These are phyloP conservation scores for Candida tetrigidarum DNA, from an alignment of 1,139 yeast genomes.

Conservation along the genomic window DNA sequence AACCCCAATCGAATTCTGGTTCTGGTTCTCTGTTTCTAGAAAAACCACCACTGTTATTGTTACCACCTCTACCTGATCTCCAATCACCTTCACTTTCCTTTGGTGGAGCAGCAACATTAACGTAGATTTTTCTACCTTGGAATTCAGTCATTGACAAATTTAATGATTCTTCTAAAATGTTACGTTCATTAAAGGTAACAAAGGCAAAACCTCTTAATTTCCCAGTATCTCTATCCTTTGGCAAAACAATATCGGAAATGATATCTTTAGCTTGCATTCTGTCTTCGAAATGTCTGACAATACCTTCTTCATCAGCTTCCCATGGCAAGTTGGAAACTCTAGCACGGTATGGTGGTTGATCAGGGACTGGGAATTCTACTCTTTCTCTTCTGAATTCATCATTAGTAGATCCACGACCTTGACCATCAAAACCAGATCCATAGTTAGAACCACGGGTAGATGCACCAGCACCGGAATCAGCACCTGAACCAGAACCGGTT, in stretches of 20 bases:
- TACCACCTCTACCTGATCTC: slow-evolving; percentile 48
- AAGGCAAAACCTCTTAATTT: slow-evolving; percentile 87
- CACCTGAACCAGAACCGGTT: background rate
- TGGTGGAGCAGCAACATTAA: slow-evolving; percentile 90
- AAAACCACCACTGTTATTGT: slow-evolving; percentile 13
- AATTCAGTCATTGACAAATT: slow-evolving; percentile 64
- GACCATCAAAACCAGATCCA: slow-evolving; percentile 13
- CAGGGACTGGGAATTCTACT: slow-evolving; percentile 85
- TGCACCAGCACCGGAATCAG: slow-evolving; percentile 11
- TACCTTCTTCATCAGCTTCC: slow-evolving; percentile 71
- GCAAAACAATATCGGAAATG: slow-evolving; percentile 65
- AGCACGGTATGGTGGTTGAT: slow-evolving; percentile 89
- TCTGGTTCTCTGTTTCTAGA: slow-evolving; percentile 39
- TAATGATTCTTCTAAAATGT: slow-evolving; percentile 71
- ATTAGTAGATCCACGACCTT: slow-evolving; percentile 9
- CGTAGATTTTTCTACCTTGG: slow-evolving; percentile 77
- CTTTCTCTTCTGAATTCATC: slow-evolving; percentile 40
- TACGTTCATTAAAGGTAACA: slow-evolving; percentile 73
- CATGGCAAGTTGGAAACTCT: slow-evolving; percentile 86
- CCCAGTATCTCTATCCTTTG: slow-evolving; percentile 65
- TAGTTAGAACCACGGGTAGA: no score
- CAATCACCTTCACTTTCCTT: slow-evolving; percentile 53
- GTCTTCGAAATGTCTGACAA: slow-evolving; percentile 69
- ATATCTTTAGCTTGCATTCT: slow-evolving; percentile 55
- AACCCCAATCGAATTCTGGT: slow-evolving; percentile 58